Evolutionary conservation across 2,329 filamentous ascomycete genomes (phyloP), one percentile per base, ranked within the genome.

Genomic region (Pseudogymnoascus sp.): DNA sequence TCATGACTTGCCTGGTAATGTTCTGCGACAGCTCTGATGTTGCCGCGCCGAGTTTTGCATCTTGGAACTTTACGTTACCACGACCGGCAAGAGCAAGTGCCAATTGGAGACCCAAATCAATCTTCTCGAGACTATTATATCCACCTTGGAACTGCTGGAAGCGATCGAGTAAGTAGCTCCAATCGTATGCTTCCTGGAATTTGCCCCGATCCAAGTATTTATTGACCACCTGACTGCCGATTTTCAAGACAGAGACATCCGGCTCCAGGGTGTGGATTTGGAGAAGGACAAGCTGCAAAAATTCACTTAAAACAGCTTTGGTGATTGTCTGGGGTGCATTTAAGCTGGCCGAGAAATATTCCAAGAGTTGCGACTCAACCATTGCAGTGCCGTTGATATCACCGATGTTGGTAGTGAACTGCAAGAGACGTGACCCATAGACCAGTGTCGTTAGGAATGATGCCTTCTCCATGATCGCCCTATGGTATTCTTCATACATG

Each of bases 21-120:
- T 66, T 67, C 35, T 72, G 71, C 12, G 74, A 75, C 1, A 76
- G 66, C 30, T 68, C 63, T 13, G 75, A 64, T 63, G 76, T 71
- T 41, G 70, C 66, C 34, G 70, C 68, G 52, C 65, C 69, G 7
- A 74, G 62, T 9, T 71, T 67, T 1, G 68, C 61, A 56, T 75
- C 73, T 3, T 68, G 60, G 18, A 68, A 68, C n/a, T 66, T 67
- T 30, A 69, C 73, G 57, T 71, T 67, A 23, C 73, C 73, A 48
- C 75, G 73, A 19, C 75, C 75, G 2, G 76, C 75, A 52, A 79
- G 69, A 18, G 73, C 67, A 41, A 74, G 72, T 10, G 77, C 76
- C 6, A 80, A 69, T 63, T 73, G 73, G 68, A 78, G 77, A 13
- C 76, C 76, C 58, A 74, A 72, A 15, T 70, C 70, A 57, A 78